Percentiles rank a stretch among this genome's conserved stretches.
phyloP scores from a whole-genome alignment of 371 early-diverging fungal genomes.

The Mucor mucedo region DNA sequence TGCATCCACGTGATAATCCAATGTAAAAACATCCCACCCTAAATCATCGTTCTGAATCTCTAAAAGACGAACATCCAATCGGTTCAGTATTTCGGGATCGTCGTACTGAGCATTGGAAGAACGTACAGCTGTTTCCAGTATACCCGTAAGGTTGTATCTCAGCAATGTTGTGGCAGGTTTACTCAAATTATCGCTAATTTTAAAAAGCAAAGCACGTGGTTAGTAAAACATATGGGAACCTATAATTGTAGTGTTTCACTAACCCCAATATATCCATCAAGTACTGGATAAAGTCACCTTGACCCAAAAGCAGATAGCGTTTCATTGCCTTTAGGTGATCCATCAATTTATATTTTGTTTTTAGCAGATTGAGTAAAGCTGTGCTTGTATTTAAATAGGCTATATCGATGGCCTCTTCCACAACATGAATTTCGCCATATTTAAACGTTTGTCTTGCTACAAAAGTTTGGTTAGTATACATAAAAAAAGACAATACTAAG shows the following conservation, averaged over 20 bases:
- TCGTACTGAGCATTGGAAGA: slow-evolving; percentile 92
- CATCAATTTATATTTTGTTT: slow-evolving; percentile 77
- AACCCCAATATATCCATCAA: slow-evolving; percentile 87
- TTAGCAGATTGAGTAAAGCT: slow-evolving; percentile 74
- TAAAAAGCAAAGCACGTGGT: background rate
- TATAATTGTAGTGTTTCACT: slow-evolving; percentile 5
- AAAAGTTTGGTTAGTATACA: background rate
- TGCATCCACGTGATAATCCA: slow-evolving; percentile 83
- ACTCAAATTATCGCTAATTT: slow-evolving; percentile 58
- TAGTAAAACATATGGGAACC: too few species aligned
- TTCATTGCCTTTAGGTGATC: slow-evolving; percentile 89
- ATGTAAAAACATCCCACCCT: slow-evolving; percentile 93
- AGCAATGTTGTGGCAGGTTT: slow-evolving; percentile 80
- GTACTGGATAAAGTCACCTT: slow-evolving; percentile 94
- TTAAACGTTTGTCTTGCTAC: slow-evolving; percentile 49
- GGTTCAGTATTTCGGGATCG: slow-evolving; percentile 73
- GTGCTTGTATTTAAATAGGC: slow-evolving; percentile 76
- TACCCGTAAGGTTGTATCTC: slow-evolving; percentile 89
- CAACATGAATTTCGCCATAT: slow-evolving; percentile 73
- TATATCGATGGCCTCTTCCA: slow-evolving; percentile 78
- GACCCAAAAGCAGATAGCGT: slow-evolving; percentile 88
- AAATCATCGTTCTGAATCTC: slow-evolving; percentile 73
- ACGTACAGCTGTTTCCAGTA: slow-evolving; percentile 86
- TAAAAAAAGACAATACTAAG: background rate
- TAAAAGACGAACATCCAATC: slow-evolving; percentile 79